Evolutionary conservation across 257 asterid species (phyloP).

Genomic region (Fraxinus pennsylvanica): DNA sequence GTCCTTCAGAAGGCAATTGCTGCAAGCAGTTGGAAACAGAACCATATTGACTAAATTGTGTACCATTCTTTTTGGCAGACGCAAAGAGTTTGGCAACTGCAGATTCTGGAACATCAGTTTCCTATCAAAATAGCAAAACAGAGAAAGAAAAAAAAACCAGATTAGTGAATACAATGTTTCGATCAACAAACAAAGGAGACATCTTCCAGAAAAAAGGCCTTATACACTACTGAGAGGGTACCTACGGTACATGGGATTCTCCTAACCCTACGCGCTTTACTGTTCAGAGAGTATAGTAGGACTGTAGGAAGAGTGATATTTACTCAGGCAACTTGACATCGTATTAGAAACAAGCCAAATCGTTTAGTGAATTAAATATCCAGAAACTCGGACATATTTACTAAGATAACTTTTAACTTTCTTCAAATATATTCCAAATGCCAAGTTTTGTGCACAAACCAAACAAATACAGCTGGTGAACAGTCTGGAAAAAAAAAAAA

Average conservation of each 20-base stretch:
- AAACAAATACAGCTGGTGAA: neutral
- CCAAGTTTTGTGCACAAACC: neutral
- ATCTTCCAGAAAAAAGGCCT: neutral
- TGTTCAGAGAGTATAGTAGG: neutral
- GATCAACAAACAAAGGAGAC: neutral
- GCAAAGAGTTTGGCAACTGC: slow-evolving; percentile 88
- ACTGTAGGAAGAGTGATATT: neutral
- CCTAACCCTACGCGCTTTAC: too few relatives aligned
- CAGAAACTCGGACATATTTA: neutral
- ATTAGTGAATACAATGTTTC: slow-evolving; percentile 18
- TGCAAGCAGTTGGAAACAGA: slow-evolving; percentile 68
- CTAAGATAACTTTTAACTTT: neutral
- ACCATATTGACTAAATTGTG: slow-evolving; percentile 58
- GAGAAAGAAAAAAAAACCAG: neutral
- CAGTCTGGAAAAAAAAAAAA: neutral
- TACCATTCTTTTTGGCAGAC: slow-evolving; percentile 55
- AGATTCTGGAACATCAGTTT: slow-evolving; percentile 81
- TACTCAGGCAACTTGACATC: neutral
- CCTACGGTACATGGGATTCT: neutral
- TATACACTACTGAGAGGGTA: neutral
- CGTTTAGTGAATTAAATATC: neutral
- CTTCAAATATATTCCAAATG: neutral
- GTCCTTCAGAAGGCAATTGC: slow-evolving; percentile 82
- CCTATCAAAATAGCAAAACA: slow-evolving; percentile 44
- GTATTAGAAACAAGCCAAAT: neutral